Evolutionary conservation across 1,139 yeast species (phyloP), one percentile per base, ranked within the genome.

Genomic region (Arxiozyma heterogenica): DNA sequence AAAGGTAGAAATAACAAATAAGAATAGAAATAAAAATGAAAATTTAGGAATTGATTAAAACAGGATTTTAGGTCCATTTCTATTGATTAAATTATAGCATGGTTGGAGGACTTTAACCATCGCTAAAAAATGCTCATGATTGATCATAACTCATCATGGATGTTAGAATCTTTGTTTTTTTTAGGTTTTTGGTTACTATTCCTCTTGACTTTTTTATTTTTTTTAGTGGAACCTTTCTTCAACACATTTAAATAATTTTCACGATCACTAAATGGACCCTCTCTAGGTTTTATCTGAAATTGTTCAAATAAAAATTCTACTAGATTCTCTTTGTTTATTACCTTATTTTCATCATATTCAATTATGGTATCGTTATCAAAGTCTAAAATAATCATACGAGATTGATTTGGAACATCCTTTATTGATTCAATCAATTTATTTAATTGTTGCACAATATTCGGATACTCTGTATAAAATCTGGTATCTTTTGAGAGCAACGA

Each of bases 231-330:
- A n/a, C 59, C 61, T 2, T 50, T 38, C 30, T 57, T 59, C 20
- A 67, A 9, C 5, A 47, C 20, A 6, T 58, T 55, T 21, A 65
- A 41, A 47, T 52, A 64, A 7, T 55, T 54, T 15, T 58, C 58
- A 27, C 70, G 64, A 41, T 59, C 57, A 47, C 69, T 66, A 20
- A 60, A 52, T 1, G 70, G 70, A 4, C 71, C 71, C 44, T 67
- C 71, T 20, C 44, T 55, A 21, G 71, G 68, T 8, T 39, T 38
- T 8, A 55, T 47, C 9, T 54, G 22, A 55, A 54, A 18, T 55
- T 57, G 9, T 57, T 51, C 12, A 51, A 38, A 21, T 6, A 67
- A 52, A 47, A 64, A 62, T 42, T 56, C 49, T 5, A 67, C 55
- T 3, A 65, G 56, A 17, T 50, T 55, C 4, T 27, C 12, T 50